Conservation (phyloP, 2,329 filamentous ascomycete species). For the Eutypella sp. region DNA sequence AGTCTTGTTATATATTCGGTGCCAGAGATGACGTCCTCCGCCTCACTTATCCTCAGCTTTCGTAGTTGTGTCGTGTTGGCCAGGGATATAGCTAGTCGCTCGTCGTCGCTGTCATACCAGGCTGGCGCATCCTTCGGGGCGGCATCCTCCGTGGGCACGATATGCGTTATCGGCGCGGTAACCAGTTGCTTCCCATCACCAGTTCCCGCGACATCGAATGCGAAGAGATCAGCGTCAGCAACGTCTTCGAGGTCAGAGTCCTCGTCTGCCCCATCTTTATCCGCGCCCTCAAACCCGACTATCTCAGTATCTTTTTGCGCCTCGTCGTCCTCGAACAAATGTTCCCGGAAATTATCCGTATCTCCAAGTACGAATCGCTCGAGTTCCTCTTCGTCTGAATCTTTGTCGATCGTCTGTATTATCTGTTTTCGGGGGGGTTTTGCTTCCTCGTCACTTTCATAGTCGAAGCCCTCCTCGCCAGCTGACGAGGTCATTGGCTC, state of each 20-base stretch:
- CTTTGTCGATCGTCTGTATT: conserved; percentile 54
- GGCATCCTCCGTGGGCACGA: conserved; percentile 9
- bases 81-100: conserved; percentile 77
- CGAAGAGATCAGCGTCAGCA: conserved; percentile 80
- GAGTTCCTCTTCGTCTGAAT: conserved; percentile 77
- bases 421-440: conserved; percentile 15
- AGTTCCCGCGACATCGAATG: conserved; percentile 64
- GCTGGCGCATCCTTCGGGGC: conserved; percentile 45
- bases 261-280: conserved; percentile 40
- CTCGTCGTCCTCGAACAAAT: conserved; percentile 59
- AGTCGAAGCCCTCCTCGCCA: conserved; percentile 21
- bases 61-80: conserved; percentile 69
- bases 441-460: conserved; percentile 24
- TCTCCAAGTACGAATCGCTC: conserved; percentile 88
- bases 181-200: conserved; percentile 26
- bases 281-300: conserved; percentile 24
- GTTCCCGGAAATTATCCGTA: conserved; percentile 71
- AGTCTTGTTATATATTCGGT: conserved; percentile 79
- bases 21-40: conserved; percentile 81
- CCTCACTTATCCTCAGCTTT: conserved; percentile 75
- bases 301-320: conserved; percentile 21
- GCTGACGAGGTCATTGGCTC: conserved; percentile 16
- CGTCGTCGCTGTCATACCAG: conserved; percentile 97
- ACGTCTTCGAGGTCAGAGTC: conserved; percentile 54
- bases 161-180: conserved; percentile 15